Evolutionary conservation across 495 filamentous ascomycete species (phyloP), one percentile per base, ranked within the genome.

Genomic region (Annulohypoxylon maeteangense): DNA sequence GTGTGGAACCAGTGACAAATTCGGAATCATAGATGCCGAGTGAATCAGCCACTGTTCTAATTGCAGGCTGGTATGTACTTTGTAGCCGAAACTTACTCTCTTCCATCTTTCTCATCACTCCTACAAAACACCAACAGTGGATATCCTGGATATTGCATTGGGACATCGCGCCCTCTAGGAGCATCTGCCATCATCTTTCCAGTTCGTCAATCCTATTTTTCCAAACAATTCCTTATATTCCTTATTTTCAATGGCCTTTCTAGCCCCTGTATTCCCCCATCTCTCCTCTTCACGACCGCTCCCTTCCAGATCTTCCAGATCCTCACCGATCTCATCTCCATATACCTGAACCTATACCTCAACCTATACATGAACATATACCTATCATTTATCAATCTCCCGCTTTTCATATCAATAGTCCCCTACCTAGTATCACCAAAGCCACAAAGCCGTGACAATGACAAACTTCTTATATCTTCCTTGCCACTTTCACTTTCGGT

Each of bases 201-300:
- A 80, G 77, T 80, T 78, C 76, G 75, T 79, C 79, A 71, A 76
- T 74, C 74, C 71, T 77, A 23, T 76, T 81, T 74, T 65, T 27
- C 63, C 72, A 54, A 40, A 40, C 14, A 4, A 14, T 40, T 40
- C 12, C 12, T 70, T 53, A 62, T 67, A 70, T 66, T 66, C 62
- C 55, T 60, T 64, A 23, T 62, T 70, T 36, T 67, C 71, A 62
- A 68, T 65, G 51, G 32, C 60, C 50, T 65, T 67, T 62, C 48
- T 62, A 65, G 59, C 58, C 62, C 62, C 31, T 67, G 51, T 75
- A 66, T 50, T 70, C 67, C 59, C 69, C 65, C 65, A 50, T 47
- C 62, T 70, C 66, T 65, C 70, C 10, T 50, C 75, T 48, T 75
- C 70, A 66, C 45, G 68, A 62, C 63, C 62, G 59, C 71, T 72